These are phyloP conservation scores for Phaffia tasmanica DNA, from an alignment of 768 basidiomycete genomes.

Conservation along the genomic window DNA sequence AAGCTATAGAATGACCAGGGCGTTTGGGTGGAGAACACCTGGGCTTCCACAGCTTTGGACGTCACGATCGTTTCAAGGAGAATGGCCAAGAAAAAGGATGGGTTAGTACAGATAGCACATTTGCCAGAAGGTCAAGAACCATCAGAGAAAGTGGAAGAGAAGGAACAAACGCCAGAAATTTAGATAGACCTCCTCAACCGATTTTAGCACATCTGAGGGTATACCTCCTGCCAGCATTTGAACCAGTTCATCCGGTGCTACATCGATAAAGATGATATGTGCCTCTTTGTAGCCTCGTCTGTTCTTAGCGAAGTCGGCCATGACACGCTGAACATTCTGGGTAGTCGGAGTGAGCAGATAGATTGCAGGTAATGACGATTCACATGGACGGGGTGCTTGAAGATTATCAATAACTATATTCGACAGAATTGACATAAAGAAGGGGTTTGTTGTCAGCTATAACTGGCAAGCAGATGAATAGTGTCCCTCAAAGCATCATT, in stretches of 20 bases:
- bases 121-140: background rate
- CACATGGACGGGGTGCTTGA: conserved; percentile 65
- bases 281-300: conserved; percentile 67
- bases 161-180: conserved; percentile 74
- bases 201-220: conserved; percentile 64
- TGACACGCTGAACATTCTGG: conserved; percentile 83
- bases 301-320: conserved; percentile 59
- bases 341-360: conserved; percentile 91
- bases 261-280: conserved; percentile 88
- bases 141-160: background rate
- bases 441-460: background rate
- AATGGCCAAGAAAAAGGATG: background rate
- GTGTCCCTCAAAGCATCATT: background rate
- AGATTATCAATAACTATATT: conserved; percentile 80
- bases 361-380: conserved; percentile 76
- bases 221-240: conserved; percentile 60
- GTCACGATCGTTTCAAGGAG: background rate
- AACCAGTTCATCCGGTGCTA: conserved; percentile 65
- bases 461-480: background rate
- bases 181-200: conserved; percentile 72
- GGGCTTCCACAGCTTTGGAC: conserved; percentile 63
- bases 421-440: background rate
- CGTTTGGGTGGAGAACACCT: conserved; percentile 65
- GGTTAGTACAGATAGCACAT: background rate
- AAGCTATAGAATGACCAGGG: conserved; percentile 78